Evolutionary conservation across 192 early-diverging fungal genomes (phyloP), one percentile per base, ranked within the genome.

Genomic region (Funneliformis mosseae): DNA sequence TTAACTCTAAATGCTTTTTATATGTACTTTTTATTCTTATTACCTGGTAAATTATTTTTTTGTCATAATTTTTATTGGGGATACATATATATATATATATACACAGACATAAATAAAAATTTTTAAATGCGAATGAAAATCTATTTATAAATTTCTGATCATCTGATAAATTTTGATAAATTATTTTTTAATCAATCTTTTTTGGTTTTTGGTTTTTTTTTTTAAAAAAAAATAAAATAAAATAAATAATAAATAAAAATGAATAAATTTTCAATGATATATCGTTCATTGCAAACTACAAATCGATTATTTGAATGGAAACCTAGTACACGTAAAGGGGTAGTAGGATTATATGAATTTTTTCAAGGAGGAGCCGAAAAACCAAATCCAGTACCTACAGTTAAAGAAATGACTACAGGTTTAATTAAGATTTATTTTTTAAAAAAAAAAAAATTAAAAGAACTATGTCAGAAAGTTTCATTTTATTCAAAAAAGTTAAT

Each of bases 331-430:
- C 16, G 5, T 55, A 55, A 55, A 55, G 48, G 48, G 18, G 48
- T 55, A 55, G 48, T 55, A 25, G 71, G 71, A 10, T 73, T 73
- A 73, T 73, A 73, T 48, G 71, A 73, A 48, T 73, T 73, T 48
- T 73, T 73, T 73, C 71, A 73, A 8, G 45, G 45, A n/a, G 71
- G 71, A 28, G n/a, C 14, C 25, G 6, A 45, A 27, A 48, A 48
- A 27, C 71, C 71, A 9, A 48, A 48, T 48, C n/a, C 71, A 7
- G 21, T 73, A 28, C 71, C 71, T 8, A 33, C 18, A 0, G 7
- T 18, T 9, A 73, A 48, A 25, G 71, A 45, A 10, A 38, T 70
- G 38, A 38, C n/a, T 70, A 70, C 68, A 42, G 68, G 68, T 70
- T 41, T n/a, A 21, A 39, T 18, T 4, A 18, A 38, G 7, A 43